Percentiles rank a stretch among this genome's conserved stretches.
phyloP scores from a whole-genome alignment of 192 early-diverging fungal species.

The Coemansia reversa region DNA sequence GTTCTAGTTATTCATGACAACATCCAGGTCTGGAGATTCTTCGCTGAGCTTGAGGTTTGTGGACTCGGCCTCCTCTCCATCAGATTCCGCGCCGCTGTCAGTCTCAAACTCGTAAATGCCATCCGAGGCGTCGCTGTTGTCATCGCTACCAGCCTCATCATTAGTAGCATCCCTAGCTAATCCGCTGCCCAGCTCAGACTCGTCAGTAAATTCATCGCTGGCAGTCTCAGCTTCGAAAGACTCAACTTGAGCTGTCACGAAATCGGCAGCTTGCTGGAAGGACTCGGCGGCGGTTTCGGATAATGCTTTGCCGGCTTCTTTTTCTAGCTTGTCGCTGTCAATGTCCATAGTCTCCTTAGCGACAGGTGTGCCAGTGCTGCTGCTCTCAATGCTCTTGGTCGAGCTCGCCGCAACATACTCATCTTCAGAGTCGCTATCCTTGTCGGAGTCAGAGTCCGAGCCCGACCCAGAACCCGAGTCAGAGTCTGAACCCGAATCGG shows the following conservation, averaged over 20 bases:
- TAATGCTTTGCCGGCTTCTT: slow-evolving; percentile 29
- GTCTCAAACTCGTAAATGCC: too few species aligned
- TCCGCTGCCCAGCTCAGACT: neutral
- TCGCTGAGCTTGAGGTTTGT: too few species aligned
- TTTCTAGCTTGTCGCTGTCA: slow-evolving; percentile 3
- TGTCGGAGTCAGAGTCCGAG: slow-evolving; percentile 16
- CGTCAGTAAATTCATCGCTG: neutral
- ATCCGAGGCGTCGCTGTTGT: neutral
- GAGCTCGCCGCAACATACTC: neutral
- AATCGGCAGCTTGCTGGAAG: slow-evolving; percentile 25
- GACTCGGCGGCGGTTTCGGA: slow-evolving; percentile 45
- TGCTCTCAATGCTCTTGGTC: slow-evolving; percentile 1
- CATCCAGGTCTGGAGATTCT: slow-evolving; percentile 26
- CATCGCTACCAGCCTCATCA: slow-evolving; percentile 3
- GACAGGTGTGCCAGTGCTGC: neutral
- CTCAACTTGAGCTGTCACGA: slow-evolving; percentile 20
- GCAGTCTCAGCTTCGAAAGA: neutral
- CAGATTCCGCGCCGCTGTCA: slow-evolving; percentile 24
- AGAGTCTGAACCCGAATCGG: slow-evolving; percentile 8
- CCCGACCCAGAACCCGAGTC: too few species aligned
- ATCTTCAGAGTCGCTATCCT: slow-evolving; percentile 18
- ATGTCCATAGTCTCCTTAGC: slow-evolving; percentile 6
- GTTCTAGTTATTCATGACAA: slow-evolving; percentile 48
- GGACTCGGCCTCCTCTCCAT: slow-evolving; percentile 37
- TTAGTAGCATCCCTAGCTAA: neutral